phyloP scores from a whole-genome alignment of 164 flowering plant genomes.

The Pachysandra terminalis region DNA sequence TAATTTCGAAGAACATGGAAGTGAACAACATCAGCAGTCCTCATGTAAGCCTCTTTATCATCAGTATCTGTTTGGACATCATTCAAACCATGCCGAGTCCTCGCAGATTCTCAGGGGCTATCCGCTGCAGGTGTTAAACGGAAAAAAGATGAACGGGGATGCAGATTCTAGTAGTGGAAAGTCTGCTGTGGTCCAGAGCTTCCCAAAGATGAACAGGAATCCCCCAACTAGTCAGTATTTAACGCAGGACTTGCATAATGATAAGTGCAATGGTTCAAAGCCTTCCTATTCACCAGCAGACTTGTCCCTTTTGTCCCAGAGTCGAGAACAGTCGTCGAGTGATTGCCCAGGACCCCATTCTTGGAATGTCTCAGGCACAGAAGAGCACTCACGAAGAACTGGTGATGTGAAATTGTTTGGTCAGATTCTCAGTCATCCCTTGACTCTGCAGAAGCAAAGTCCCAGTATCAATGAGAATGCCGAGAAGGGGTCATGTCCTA shows the following conservation, averaged over 20 bases:
- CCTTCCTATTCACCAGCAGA: slow-evolving; percentile 26
- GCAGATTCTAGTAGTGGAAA: slow-evolving; percentile 13
- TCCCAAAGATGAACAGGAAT: slow-evolving; percentile 22
- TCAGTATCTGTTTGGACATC: slow-evolving; percentile 15
- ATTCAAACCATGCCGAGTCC: slow-evolving; percentile 23
- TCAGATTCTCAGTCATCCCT: slow-evolving; percentile 53
- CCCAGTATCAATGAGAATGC: slow-evolving; percentile 23
- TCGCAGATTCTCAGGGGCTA: slow-evolving; percentile 39
- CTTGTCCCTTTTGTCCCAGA: slow-evolving; percentile 24
- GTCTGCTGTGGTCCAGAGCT: slow-evolving; percentile 19
- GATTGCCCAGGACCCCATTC: slow-evolving; percentile 26
- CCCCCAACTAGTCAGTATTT: slow-evolving; percentile 12
- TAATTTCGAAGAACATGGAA: slow-evolving; percentile 22
- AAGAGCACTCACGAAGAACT: slow-evolving; percentile 36
- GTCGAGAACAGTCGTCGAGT: slow-evolving; percentile 18
- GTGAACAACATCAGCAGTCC: slow-evolving; percentile 16
- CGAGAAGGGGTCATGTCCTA: slow-evolving; percentile 16
- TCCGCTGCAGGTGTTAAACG: slow-evolving; percentile 32
- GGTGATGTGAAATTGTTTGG: slow-evolving; percentile 88
- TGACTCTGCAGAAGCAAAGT: slow-evolving; percentile 33
- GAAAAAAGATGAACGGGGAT: slow-evolving; percentile 39
- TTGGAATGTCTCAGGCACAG: slow-evolving; percentile 38
- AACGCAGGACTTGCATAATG: slow-evolving; percentile 29
- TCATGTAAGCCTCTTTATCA: slow-evolving; percentile 18
- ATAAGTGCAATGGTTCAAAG: slow-evolving; percentile 36